Percentiles rank a stretch among this genome's conserved stretches.
Evolutionary conservation across 192 early-diverging fungal genomes (phyloP).

Genomic region (Mortierella alpina): DNA sequence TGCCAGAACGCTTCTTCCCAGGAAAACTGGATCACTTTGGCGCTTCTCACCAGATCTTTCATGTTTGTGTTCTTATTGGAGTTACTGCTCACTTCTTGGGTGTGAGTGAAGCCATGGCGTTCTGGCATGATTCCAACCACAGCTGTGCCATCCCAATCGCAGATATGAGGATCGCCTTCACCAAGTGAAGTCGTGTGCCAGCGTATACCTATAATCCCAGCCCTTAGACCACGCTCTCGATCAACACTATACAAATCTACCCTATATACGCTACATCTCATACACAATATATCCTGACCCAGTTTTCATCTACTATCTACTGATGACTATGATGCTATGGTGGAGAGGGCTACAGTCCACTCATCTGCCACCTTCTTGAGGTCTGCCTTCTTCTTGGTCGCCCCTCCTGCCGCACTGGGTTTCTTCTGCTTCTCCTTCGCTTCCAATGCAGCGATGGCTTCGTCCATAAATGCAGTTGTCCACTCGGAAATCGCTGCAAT

Average conservation of each 20-base stretch:
- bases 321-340: neutral
- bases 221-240: neutral
- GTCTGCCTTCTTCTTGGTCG: conserved; percentile 28
- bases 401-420: neutral
- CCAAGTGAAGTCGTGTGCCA: neutral
- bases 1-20: conserved; percentile 90
- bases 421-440: neutral
- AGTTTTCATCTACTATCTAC: too few species aligned
- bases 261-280: neutral
- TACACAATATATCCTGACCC: neutral
- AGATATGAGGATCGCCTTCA: conserved; percentile 21
- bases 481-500: conserved; percentile 19
- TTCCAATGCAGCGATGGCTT: conserved; percentile 8
- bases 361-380: conserved; percentile 29
- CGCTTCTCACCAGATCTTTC: conserved; percentile 93
- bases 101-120: conserved; percentile 67
- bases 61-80: conserved; percentile 82
- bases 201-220: neutral
- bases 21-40: conserved; percentile 85
- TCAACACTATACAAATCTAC: neutral
- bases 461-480: conserved; percentile 30
- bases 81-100: conserved; percentile 78
- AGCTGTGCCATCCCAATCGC: conserved; percentile 34
- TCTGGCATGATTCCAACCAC: conserved; percentile 62
- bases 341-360: conserved; percentile 22